Evolutionary conservation across 2,329 filamentous ascomycete genomes (phyloP), one percentile per base, ranked within the genome.

Genomic region (Sarocladium oryzae): DNA sequence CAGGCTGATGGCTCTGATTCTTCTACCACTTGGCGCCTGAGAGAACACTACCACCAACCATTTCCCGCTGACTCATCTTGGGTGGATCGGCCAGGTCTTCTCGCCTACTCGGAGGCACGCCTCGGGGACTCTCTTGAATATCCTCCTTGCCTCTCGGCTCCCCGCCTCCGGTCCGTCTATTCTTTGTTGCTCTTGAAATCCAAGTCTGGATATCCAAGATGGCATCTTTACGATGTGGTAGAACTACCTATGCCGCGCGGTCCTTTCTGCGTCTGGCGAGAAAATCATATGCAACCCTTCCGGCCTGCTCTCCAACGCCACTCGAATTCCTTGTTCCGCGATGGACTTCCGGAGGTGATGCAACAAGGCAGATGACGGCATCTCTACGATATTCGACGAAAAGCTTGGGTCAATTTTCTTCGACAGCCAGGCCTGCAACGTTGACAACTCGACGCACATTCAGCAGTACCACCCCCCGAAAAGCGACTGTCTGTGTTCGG

Each of bases 401-500:
- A 23, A 33, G 16, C 8, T 15, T 20, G 3, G 16, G 18, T 4
- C 36, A 13, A 8, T 40, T 20, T 21, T 4, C 18, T 20, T 21
- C 36, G n/a, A 20, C 36, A 40, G 7, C 7, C 6, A 4, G 3
- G 16, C 21, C 5, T 15, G n/a, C n/a, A 6, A 6, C 2, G 8
- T 5, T 32, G 4, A 18, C n/a, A 4, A 8, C 26, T 28, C 40
- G 23, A n/a, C 20, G 43, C 32, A 26, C 5, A 3, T 48, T 48
- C 16, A 33, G 26, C 43, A 32, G 26, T 21, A 48, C 43, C 6
- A 20, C 62, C 1, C 20, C 59, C 6, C 62, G 61, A 48, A 57
- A 59, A 24, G 69, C 68, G 53, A 84, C 81, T 0, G 66, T 68
- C 26, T 75, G 75, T 37, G 68, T 82, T 4, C 67, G 75, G 56